Evolutionary conservation across 2,329 filamentous ascomycete genomes (phyloP).

Genomic region (Phaeosphaeriaceae sp.): DNA sequence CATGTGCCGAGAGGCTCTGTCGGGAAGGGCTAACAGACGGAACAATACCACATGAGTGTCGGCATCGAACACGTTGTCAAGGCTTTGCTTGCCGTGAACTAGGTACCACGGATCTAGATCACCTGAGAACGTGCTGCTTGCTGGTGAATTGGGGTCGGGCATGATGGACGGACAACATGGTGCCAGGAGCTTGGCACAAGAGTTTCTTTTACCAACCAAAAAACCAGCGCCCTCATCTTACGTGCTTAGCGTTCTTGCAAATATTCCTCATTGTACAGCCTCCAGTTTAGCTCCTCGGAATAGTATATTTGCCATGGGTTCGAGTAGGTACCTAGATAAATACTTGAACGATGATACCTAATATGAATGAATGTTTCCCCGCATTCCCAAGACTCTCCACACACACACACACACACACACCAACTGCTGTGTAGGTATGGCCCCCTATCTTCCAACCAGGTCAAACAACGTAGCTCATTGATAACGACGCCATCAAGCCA

Average conservation of each 20-base stretch:
- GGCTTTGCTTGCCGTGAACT: neutral
- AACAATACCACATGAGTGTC: conserved; percentile 13
- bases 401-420: too few species aligned
- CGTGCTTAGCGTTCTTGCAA: conserved; percentile 14
- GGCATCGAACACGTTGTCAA: conserved; percentile 6
- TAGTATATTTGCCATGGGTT: too few species aligned
- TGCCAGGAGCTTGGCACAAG: conserved; percentile 24
- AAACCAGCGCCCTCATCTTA: conserved; percentile 20
- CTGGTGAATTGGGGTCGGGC: neutral
- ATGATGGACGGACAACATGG: conserved; percentile 12
- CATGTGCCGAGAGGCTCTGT: conserved; percentile 7
- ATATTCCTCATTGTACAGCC: neutral
- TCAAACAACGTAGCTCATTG: conserved; percentile 11
- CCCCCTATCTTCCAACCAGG: conserved; percentile 5
- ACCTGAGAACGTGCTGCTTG: conserved; percentile 10
- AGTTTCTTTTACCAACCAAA: conserved; percentile 29
- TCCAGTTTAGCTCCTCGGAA: neutral
- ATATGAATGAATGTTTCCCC: too few species aligned
- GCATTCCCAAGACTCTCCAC: too few species aligned
- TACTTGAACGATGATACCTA: too few species aligned
- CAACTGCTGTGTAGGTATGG: too few species aligned
- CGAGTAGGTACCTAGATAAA: too few species aligned
- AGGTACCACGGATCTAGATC: neutral
- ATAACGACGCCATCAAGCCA: conserved; percentile 22
- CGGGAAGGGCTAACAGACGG: neutral